Conservation (phyloP, 2,329 filamentous ascomycete genomes). For the Hypoxylon sp. region DNA sequence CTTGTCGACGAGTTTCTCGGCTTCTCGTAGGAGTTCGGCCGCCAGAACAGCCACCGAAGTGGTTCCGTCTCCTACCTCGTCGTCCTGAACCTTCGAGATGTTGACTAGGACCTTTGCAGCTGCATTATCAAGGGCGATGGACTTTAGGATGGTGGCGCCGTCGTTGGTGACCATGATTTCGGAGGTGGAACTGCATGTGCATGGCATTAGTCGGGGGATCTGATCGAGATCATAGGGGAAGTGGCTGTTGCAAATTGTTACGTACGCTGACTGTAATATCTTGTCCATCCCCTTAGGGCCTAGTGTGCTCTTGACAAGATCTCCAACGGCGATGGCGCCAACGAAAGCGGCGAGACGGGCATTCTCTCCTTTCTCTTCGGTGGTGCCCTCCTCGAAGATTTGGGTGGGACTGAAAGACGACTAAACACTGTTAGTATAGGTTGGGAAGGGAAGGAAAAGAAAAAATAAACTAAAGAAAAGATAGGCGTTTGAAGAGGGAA, state of each 20-base stretch:
- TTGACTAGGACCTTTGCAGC: conserved; percentile 98
- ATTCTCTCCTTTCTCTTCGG: conserved; percentile 99
- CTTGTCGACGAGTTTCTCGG: conserved; percentile 95
- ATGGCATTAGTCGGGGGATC: conserved; percentile 31
- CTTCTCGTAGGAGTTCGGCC: conserved; percentile 93
- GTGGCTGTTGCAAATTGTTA: conserved; percentile 44
- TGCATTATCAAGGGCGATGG: conserved; percentile 97
- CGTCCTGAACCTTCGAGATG: conserved; percentile 99
- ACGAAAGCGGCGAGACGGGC: conserved; percentile 98
- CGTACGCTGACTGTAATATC: conserved; percentile 93
- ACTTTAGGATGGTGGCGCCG: conserved; percentile 97
- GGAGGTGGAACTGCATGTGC: conserved; percentile 84
- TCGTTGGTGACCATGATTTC: conserved; percentile 99
- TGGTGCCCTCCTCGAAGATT: conserved; percentile 97
- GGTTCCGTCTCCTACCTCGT: conserved; percentile 97
- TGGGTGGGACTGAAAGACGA: conserved; percentile 87
- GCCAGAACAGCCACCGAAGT: conserved; percentile 97
- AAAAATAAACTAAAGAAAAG: background rate
- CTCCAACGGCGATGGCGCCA: conserved; percentile 96
- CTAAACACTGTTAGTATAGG: conserved; percentile 47
- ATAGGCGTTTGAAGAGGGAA: background rate
- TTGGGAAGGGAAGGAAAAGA: background rate
- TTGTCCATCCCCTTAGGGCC: conserved; percentile 99
- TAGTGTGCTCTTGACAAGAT: conserved; percentile 96
- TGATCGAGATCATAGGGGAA: background rate